Evolutionary conservation across 495 filamentous ascomycete genomes (phyloP).

Genomic region (Chaetomium cochliodes): DNA sequence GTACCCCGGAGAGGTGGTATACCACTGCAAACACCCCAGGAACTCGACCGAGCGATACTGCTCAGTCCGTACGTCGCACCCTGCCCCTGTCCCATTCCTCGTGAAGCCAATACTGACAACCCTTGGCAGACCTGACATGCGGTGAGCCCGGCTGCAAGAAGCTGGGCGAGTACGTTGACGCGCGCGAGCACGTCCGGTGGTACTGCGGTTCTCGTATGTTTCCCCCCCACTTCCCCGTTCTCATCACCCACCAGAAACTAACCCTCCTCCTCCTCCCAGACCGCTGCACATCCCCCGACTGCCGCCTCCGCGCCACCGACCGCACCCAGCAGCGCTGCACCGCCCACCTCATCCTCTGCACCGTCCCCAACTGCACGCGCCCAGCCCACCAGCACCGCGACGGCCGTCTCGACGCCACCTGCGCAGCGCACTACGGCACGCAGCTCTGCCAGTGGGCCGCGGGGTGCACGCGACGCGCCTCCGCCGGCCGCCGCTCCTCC

Average conservation of each 20-base stretch:
- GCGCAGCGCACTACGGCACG: conserved; percentile 24
- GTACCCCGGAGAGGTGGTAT: neutral
- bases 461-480: conserved; percentile 14
- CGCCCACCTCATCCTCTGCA: conserved; percentile 16
- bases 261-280: neutral
- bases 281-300: conserved; percentile 16
- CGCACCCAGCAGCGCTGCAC: conserved; percentile 16
- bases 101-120: neutral
- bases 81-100: no score
- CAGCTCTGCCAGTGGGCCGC: conserved; percentile 6
- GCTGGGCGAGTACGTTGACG: conserved; percentile 6
- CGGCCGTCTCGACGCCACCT: conserved; percentile 18
- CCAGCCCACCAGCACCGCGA: conserved; percentile 20
- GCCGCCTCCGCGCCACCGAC: conserved; percentile 12
- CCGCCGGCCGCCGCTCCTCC: neutral
- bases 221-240: no score
- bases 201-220: conserved; percentile 10
- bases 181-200: conserved; percentile 10
- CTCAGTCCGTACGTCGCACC: neutral
- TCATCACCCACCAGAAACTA: no score
- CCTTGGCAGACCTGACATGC: conserved; percentile 8
- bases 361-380: conserved; percentile 14
- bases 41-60: conserved; percentile 13
- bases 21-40: conserved; percentile 18
- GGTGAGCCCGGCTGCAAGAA: conserved; percentile 13